Evolutionary conservation across 495 filamentous ascomycete species (phyloP).

Genomic region (Talaromyces liani): DNA sequence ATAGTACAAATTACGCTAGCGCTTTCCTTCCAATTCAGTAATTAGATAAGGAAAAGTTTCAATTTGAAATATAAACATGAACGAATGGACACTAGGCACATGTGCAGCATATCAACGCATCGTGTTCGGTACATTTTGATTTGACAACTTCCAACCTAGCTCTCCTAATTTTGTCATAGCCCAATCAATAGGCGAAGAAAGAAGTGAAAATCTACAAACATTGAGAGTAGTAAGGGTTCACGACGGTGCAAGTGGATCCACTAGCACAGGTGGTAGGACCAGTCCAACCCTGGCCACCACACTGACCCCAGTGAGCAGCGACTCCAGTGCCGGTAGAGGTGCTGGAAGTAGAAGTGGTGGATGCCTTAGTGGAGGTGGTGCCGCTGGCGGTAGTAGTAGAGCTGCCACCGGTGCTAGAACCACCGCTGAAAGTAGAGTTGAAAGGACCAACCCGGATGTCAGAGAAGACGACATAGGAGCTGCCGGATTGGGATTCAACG

Average conservation of each 20-base stretch:
- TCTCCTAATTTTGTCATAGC: not conserved
- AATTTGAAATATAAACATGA: not conserved
- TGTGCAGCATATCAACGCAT: not conserved
- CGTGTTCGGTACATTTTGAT: not conserved
- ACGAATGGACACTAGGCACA: constrained; percentile 2
- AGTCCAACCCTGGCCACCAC: constrained; percentile 41
- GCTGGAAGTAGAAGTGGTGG: not conserved
- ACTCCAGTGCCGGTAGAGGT: constrained; percentile 14
- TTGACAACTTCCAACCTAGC: not conserved
- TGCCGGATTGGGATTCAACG: constrained; percentile 47
- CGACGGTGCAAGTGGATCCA: constrained; percentile 34
- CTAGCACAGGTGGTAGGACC: constrained; percentile 39
- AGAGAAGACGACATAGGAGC: constrained; percentile 55
- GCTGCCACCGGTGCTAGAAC: not conserved
- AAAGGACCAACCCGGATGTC: constrained; percentile 65
- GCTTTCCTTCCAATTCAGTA: not conserved
- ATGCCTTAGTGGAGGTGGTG: constrained; percentile 1
- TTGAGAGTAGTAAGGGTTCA: constrained; percentile 45
- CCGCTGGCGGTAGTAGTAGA: constrained; percentile 4
- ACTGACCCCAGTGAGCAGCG: constrained; percentile 40
- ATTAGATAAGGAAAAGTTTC: not conserved
- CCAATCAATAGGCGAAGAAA: not conserved
- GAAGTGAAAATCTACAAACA: constrained; percentile 22
- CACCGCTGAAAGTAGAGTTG: constrained; percentile 47
- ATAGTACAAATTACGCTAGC: not conserved